Conservation (phyloP, 140 eudicot species). For the Anethum foeniculum region DNA sequence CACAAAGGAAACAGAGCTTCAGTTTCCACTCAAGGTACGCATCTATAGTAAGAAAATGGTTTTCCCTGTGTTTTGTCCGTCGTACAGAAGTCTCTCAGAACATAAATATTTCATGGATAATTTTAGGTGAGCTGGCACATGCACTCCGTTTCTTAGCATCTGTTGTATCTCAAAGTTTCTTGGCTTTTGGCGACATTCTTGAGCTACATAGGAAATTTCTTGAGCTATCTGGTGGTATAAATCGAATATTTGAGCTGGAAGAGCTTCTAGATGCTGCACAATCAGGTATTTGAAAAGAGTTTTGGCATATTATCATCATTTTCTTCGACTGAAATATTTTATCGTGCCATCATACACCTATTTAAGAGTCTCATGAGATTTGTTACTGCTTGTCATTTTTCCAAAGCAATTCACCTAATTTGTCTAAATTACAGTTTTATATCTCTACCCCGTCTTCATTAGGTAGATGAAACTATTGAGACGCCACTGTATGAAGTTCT, state of each 20-base stretch:
- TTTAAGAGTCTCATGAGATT: not conserved
- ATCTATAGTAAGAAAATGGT: not conserved
- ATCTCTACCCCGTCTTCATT: not conserved
- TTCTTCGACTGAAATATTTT: not conserved
- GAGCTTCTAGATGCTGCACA: slow-evolving; percentile 90
- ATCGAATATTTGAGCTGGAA: slow-evolving; percentile 90
- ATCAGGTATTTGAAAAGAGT: slow-evolving; percentile 35
- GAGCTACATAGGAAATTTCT: slow-evolving; percentile 82
- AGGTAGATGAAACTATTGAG: not conserved
- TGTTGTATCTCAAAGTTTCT: slow-evolving; percentile 97
- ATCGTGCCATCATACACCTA: not conserved
- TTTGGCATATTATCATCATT: not conserved
- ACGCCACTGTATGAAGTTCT: not conserved
- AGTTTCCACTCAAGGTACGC: slow-evolving; percentile 88
- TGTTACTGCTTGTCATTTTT: not conserved
- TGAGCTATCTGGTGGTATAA: slow-evolving; percentile 94
- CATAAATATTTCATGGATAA: not conserved
- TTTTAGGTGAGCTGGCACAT: slow-evolving; percentile 91
- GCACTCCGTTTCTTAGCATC: slow-evolving; percentile 96
- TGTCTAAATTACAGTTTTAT: not conserved
- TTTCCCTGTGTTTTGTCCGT: not conserved
- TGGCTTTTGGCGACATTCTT: slow-evolving; percentile 97
- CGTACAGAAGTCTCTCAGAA: not conserved
- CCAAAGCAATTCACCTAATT: not conserved
- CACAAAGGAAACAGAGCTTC: slow-evolving; percentile 93